These are phyloP conservation scores for Xylaria sp. DNA, from an alignment of 2,329 filamentous ascomycete genomes.

Conservation along the genomic window DNA sequence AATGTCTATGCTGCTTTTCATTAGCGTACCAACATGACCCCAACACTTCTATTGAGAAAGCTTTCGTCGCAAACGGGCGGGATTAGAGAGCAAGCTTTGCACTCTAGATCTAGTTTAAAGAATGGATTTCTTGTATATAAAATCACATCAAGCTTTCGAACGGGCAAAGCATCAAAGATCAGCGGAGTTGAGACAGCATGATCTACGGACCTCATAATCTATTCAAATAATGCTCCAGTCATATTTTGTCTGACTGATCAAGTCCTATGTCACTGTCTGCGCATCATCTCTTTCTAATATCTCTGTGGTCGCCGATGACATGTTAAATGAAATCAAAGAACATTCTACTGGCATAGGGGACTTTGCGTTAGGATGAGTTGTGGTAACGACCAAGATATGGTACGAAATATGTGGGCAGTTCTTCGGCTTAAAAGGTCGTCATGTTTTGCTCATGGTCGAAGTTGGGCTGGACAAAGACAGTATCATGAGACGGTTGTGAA, in stretches of 20 bases:
- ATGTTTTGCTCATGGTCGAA: not conserved
- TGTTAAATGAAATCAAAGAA: not conserved
- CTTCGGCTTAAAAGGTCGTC: not conserved
- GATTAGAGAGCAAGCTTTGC: constrained; percentile 20
- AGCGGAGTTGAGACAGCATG: constrained; percentile 20
- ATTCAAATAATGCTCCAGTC: constrained; percentile 13
- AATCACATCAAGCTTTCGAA: constrained; percentile 29
- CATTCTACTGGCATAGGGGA: not conserved
- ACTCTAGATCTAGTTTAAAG: constrained; percentile 37
- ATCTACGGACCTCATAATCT: constrained; percentile 25
- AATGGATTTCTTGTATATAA: constrained; percentile 46
- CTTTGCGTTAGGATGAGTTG: not conserved
- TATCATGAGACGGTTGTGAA: constrained; percentile 45
- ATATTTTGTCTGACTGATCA: constrained; percentile 4
- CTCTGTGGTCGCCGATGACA: not conserved
- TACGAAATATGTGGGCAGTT: not conserved
- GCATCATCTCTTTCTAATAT: not conserved
- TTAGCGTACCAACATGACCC: constrained; percentile 41
- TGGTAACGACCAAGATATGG: not conserved
- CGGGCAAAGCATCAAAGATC: constrained; percentile 24
- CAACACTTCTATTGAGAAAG: constrained; percentile 44
- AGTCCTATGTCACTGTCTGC: not conserved
- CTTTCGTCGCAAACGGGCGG: constrained; percentile 30
- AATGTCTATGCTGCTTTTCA: constrained; percentile 42
- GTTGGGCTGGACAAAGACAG: constrained; percentile 1